phyloP scores from a whole-genome alignment of 2,329 filamentous ascomycete genomes.

The Colletotrichum noveboracense region DNA sequence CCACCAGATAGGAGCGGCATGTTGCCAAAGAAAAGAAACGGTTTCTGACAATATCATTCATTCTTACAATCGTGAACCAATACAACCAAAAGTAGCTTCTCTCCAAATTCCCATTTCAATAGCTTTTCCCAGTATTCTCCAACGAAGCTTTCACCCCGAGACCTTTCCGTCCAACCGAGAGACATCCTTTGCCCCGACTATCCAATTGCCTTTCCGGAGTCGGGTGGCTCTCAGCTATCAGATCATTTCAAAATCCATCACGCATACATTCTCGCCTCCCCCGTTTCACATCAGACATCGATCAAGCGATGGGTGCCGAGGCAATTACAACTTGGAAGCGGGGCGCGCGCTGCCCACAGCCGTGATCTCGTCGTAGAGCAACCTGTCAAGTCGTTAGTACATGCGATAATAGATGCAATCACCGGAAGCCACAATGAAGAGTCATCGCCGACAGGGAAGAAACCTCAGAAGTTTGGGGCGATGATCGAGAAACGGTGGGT shows the following conservation, averaged over 20 bases:
- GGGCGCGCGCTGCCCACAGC: constrained; percentile 66
- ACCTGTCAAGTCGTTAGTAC: constrained; percentile 46
- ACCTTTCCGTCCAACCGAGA: neutral
- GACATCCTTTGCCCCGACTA: neutral
- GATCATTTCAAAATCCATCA: neutral
- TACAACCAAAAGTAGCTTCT: neutral
- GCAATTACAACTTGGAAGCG: constrained; percentile 67
- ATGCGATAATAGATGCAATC: constrained; percentile 20
- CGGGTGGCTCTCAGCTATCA: neutral
- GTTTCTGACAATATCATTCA: neutral
- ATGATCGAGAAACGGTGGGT: neutral
- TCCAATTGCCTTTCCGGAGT: neutral
- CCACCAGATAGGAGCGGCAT: neutral
- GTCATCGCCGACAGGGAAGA: neutral
- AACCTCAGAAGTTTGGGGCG: neutral
- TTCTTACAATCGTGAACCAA: neutral
- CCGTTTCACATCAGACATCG: neutral
- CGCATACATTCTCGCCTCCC: neutral
- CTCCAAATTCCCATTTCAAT: neutral
- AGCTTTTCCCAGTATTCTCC: neutral
- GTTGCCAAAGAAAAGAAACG: neutral
- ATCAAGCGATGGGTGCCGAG: neutral
- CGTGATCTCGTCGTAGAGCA: constrained; percentile 90
- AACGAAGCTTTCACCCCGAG: neutral
- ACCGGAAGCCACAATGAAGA: constrained; percentile 8